Base-by-base conservation (phyloP, 495 filamentous ascomycete species). In the Filosporella fistucella region DNA sequence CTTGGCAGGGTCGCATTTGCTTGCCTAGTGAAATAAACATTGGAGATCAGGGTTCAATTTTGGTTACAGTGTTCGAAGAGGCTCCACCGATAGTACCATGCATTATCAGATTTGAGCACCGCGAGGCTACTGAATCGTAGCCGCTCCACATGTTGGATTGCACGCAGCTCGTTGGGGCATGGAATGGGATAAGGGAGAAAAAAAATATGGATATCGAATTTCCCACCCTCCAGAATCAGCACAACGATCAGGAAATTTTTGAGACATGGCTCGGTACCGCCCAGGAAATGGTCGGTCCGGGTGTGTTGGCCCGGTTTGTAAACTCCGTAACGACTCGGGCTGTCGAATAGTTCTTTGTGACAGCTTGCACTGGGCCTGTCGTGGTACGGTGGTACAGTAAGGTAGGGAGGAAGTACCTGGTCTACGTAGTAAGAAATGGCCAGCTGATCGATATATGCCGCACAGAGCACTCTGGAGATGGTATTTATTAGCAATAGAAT, bases 201-300 rank as follows among this genome's bases (percentile, higher is more conserved):
- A n/a, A 20, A 38, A 38, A 38, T 21, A 38, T 38, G 35, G 35
- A 35, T 5, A 38, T 38, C 35, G 23, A 38, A 38, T 21, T 22
- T 38, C 33, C 5, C 13, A 14, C 7, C n/a, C 33, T 12, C 6
- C 13, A 36, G 7, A 12, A 36, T 21, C 18, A 5, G 4, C 7
- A 21, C 7, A 21, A 22, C 35, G 9, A 38, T 38, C 17, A 21
- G 35, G n/a, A n/a, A n/a, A n/a, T n/a, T 35, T 16, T 16, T 38
- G 35, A 38, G 35, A 38, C 35, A 38, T 22, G 18, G 35, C 35
- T 38, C 35, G 35, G 35, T 38, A 38, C 35, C 35, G 35, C 35
- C 35, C 35, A 20, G 35, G 23, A 38, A 16, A 20, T 9, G 11
- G 20, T 38, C 35, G 35, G 17, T 21, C 23, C 35, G 35, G 23